A percentile compares a stretch with the other conserved stretches of the same genome.
phyloP scores from a whole-genome alignment of 2,329 filamentous ascomycete species.

The Ascochyta clinopodiicola region DNA sequence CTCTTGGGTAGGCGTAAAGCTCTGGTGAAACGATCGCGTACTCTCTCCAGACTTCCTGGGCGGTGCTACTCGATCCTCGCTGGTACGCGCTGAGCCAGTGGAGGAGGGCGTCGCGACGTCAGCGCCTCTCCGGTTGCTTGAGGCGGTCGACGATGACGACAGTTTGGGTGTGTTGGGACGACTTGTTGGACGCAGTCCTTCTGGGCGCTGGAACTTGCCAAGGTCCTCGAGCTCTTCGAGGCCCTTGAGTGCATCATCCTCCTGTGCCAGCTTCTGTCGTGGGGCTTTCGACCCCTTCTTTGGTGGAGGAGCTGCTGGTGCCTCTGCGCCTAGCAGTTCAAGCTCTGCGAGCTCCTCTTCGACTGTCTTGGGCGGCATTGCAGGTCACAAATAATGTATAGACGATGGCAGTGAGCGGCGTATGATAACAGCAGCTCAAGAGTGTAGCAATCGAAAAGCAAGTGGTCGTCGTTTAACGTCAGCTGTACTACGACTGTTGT shows the following conservation, averaged over 20 bases:
- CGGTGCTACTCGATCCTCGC: conserved; percentile 66
- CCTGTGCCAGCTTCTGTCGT: conserved; percentile 48
- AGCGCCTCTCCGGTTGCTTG: conserved; percentile 47
- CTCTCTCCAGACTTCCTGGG: conserved; percentile 80
- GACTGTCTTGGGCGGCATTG: conserved; percentile 50
- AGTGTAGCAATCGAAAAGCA: not conserved
- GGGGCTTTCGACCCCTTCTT: conserved; percentile 57
- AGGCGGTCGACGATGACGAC: conserved; percentile 54
- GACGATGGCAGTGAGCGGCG: not conserved
- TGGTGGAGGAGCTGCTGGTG: conserved; percentile 39
- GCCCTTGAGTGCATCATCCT: conserved; percentile 83
- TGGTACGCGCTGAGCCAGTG: conserved; percentile 50
- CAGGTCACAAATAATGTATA: conserved; percentile 3
- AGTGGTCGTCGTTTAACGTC: not conserved
- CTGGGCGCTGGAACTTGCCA: conserved; percentile 56
- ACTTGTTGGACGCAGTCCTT: conserved; percentile 65
- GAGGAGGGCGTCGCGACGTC: conserved; percentile 49
- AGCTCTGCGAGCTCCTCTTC: conserved; percentile 58
- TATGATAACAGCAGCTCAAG: not conserved
- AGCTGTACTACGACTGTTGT: conserved; percentile 5
- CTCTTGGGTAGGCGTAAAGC: conserved; percentile 69
- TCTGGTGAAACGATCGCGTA: conserved; percentile 72
- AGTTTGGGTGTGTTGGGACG: conserved; percentile 83
- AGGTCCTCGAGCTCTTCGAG: conserved; percentile 73
- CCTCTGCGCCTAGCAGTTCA: conserved; percentile 43